Evolutionary conservation across 805 yeast genomes (phyloP), one percentile per base, ranked within the genome.

Genomic region (Wickerhamiella brachini): DNA sequence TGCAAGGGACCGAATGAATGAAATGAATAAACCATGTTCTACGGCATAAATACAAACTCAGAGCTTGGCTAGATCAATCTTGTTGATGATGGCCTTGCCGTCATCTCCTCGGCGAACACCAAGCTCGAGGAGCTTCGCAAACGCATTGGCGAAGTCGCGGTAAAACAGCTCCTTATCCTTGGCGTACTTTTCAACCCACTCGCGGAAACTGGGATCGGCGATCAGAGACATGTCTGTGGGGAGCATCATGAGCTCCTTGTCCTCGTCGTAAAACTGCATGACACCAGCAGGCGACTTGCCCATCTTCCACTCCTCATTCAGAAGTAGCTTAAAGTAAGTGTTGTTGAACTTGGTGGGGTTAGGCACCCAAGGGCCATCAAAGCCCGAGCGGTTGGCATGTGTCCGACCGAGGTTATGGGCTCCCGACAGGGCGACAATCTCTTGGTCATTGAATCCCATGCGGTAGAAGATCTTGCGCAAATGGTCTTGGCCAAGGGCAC

Each of bases 281-380:
- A 59, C 58, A n/a, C 74, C 74, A 24, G 61, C 70, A 15, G 67
- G 68, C 48, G 65, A 62, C 55, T 64, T 68, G 47, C 62, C 63
- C 50, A 56, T 56, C 49, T 61, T 53, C 89, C 89, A 83, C 49
- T 73, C 74, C 58, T 76, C 85, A 55, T 64, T 60, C 51, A 74
- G 56, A 24, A 77, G 66, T 51, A 75, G 71, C 65, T 70, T 77
- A 68, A 68, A 86, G 65, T 84, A 86, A 43, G 85, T 85, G 69
- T 86, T 87, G 49, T 81, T 73, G 64, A 87, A 83, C 56, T 71
- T 66, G 29, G 83, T 84, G 51, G 93, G 86, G 41, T 83, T 77
- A 51, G 82, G 83, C 39, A 90, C 89, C 95, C 95, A 86, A 54
- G 90, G 88, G 13, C 95, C 95, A 57, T 84, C 93, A 70, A 73